Conservation (phyloP, 2,329 filamentous ascomycete species). For the Scedosporium apiospermum region DNA sequence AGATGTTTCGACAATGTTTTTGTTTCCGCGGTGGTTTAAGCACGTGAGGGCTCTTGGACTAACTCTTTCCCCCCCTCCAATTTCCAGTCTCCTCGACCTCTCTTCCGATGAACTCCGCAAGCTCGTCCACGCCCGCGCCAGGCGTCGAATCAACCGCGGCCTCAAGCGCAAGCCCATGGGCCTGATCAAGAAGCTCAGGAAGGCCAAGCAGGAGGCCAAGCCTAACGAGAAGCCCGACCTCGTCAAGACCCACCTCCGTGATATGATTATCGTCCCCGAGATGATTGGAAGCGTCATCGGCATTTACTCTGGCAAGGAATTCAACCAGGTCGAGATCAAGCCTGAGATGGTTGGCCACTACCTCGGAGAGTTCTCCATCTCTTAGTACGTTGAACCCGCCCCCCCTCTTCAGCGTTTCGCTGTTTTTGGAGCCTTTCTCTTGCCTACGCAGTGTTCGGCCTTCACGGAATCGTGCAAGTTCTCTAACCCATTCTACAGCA, state of each 20-base stretch:
- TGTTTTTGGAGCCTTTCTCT: not conserved
- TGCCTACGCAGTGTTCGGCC: not conserved
- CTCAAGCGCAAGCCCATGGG: constrained; percentile 99
- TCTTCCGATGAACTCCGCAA: constrained; percentile 97
- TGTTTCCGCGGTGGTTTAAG: not conserved
- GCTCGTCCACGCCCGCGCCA: constrained; percentile 98
- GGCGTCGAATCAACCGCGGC: constrained; percentile 98
- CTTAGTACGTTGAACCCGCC: constrained; percentile 72
- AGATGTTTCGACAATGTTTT: not conserved
- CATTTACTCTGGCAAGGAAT: constrained; percentile 99
- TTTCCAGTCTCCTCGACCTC: constrained; percentile 89
- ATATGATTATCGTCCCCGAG: constrained; percentile 99
- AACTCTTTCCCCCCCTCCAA: not conserved
- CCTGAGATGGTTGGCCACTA: constrained; percentile 99
- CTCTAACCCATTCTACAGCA: constrained; percentile 57
- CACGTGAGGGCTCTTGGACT: not conserved
- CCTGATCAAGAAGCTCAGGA: constrained; percentile 99
- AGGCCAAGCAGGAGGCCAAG: constrained; percentile 97
- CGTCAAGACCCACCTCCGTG: constrained; percentile 98
- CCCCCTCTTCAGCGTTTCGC: not conserved
- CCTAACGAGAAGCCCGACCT: constrained; percentile 99
- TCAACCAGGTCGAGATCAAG: constrained; percentile 99
- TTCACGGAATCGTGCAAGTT: not conserved
- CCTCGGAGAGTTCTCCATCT: constrained; percentile 98
- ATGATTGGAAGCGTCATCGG: constrained; percentile 99